phyloP scores from a whole-genome alignment of 805 yeast genomes.

The Yarrowia divulgata region DNA sequence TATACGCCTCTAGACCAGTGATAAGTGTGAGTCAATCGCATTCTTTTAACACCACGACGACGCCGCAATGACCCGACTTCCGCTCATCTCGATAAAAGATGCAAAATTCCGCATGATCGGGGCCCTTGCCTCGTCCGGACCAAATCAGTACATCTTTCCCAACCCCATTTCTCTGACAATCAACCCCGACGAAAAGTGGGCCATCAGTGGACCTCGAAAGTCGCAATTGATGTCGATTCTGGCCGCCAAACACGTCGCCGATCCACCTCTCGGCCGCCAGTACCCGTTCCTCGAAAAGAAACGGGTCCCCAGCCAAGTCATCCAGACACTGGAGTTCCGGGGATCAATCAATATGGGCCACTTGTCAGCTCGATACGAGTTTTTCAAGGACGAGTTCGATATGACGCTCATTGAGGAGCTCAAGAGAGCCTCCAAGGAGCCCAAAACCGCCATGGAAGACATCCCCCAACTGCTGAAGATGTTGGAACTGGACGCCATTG shows the following conservation, averaged over 20 bases:
- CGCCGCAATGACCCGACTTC: conserved; percentile 15
- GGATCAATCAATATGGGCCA: conserved; percentile 65
- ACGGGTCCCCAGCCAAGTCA: conserved; percentile 57
- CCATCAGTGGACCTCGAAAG: conserved; percentile 63
- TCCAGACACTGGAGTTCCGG: conserved; percentile 57
- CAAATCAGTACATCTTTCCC: conserved; percentile 49
- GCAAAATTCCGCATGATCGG: conserved; percentile 29
- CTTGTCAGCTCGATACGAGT: conserved; percentile 88
- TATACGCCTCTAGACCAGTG: conserved; percentile 11
- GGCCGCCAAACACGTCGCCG: conserved; percentile 61
- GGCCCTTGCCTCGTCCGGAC: conserved; percentile 9
- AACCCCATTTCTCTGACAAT: conserved; percentile 56
- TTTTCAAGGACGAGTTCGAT: conserved; percentile 83
- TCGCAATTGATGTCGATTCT: conserved; percentile 61
- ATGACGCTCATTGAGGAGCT: conserved; percentile 69
- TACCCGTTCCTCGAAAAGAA: conserved; percentile 61
- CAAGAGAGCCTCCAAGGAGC: conserved; percentile 57
- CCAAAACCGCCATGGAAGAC: conserved; percentile 47
- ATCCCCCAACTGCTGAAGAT: conserved; percentile 53
- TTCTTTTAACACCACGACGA: neutral
- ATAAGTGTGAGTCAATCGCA: conserved; percentile 10
- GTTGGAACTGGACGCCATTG: conserved; percentile 63
- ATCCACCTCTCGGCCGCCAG: conserved; percentile 60
- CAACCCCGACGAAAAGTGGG: conserved; percentile 57
- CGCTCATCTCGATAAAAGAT: conserved; percentile 33